Base-by-base conservation (phyloP, 257 asterid species). In the Nicotiana otophora region DNA sequence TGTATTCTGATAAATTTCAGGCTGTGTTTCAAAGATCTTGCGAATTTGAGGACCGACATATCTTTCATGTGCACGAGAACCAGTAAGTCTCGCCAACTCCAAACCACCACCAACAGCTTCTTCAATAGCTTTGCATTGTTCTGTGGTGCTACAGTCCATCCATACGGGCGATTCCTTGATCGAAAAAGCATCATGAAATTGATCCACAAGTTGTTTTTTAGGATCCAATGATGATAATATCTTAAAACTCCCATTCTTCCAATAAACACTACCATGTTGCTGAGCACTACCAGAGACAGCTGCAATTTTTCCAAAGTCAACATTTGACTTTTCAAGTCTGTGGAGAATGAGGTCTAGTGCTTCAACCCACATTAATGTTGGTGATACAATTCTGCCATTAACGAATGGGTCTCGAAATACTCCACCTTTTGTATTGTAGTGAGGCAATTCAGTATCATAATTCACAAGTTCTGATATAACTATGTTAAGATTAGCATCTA, bases 221-320 rank as follows among this genome's bases (percentile, higher is more conserved):
- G 97, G 84, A 79, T 94, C 95, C 87, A 96, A 68, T 2, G 95
- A 92, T 1, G 93, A 89, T 48, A 96, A 66, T 26, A 83, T 69
- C 77, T 64, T 23, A 6, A 84, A 86, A 86, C 96, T 89, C 7
- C 97, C 95, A 10, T 20, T 92, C 77, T 93, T 96, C 97, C 99
- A 96, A 55, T 90, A 96, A 46, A 94, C 99, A 84, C 99, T 96
- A 61, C 99, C 98, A 75, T 95, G 99, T 78, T 94, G 99, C 89
- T 94, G 99, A 53, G 95, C 99, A 83, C 99, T 95, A 23, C 98
- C 99, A 20, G 99, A 96, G 85, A 96, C 83, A 60, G 99, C 97
- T 16, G 86, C 91, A 63, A 96, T 77, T 77, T 91, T 95, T 15
- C 88, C 91, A 10, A 96, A 90, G 81, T 96, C 88, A 4, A 96